phyloP scores from a whole-genome alignment of 345 rosid genomes.

The Euphorbia lathyris region DNA sequence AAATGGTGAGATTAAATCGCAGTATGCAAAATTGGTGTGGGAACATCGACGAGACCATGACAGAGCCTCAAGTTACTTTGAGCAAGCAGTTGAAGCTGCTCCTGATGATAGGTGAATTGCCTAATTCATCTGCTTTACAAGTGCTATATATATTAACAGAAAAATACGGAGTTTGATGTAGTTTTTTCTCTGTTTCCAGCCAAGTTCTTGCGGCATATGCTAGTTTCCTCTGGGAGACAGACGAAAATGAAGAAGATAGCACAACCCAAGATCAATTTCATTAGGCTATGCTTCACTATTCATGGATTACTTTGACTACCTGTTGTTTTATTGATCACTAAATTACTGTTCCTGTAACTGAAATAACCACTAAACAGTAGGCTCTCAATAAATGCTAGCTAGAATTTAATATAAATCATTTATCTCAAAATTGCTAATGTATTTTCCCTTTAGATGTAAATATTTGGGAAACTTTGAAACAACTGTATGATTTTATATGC shows the following conservation, averaged over 20 bases:
- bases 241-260: conserved; percentile 29
- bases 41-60: conserved; percentile 48
- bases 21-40: conserved; percentile 71
- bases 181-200: conserved; percentile 36
- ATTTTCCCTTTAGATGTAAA: conserved; percentile 15
- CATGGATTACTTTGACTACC: neutral
- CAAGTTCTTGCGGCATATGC: conserved; percentile 75
- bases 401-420: conserved; percentile 1
- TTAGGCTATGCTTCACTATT: conserved; percentile 2
- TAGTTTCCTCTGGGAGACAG: conserved; percentile 81
- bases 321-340: neutral
- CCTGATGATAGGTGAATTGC: conserved; percentile 53
- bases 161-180: neutral
- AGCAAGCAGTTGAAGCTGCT: conserved; percentile 57
- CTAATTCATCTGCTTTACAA: neutral
- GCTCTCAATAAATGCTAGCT: neutral
- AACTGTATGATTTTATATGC: conserved; percentile 10
- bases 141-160: neutral
- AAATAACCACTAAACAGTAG: too few relatives aligned
- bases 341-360: neutral
- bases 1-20: conserved; percentile 58
- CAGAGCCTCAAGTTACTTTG: conserved; percentile 58
- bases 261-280: conserved; percentile 13
- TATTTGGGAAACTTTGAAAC: conserved; percentile 10
- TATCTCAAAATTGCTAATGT: conserved; percentile 18